phyloP scores from a whole-genome alignment of 2,329 filamentous ascomycete species.

The Apiospora marii region DNA sequence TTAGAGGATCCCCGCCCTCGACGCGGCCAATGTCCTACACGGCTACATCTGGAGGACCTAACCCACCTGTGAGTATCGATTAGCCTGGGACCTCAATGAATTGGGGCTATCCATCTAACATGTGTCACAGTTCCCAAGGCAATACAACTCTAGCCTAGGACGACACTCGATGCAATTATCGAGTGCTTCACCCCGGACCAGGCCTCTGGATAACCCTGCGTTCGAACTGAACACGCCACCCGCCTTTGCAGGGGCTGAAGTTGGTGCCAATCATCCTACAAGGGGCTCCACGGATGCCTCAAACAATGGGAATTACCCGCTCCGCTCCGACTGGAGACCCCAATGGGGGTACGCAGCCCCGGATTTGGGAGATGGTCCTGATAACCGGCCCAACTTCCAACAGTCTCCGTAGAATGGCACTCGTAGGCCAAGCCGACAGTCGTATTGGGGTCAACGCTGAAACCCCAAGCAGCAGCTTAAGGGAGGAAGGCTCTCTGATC shows the following conservation, averaged over 20 bases:
- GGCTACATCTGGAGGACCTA: slow-evolving; percentile 6
- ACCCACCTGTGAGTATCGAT: slow-evolving; percentile 5
- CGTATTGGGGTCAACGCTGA: background rate
- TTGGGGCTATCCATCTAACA: background rate
- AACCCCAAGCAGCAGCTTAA: background rate
- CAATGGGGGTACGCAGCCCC: background rate
- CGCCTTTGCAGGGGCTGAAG: background rate
- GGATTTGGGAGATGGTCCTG: background rate
- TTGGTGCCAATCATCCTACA: background rate
- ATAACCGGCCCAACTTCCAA: background rate
- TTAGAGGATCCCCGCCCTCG: slow-evolving; percentile 37
- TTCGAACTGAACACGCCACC: background rate
- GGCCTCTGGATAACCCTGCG: background rate
- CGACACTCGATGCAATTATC: background rate
- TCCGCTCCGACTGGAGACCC: slow-evolving; percentile 1
- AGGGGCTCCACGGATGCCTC: slow-evolving; percentile 2
- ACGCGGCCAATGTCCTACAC: slow-evolving; percentile 33
- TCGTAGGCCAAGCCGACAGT: background rate
- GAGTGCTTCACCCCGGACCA: background rate
- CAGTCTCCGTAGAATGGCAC: slow-evolving; percentile 16
- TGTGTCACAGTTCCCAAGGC: background rate
- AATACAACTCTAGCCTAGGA: slow-evolving; percentile 21
- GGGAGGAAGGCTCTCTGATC: background rate
- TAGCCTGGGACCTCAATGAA: background rate
- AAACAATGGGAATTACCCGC: background rate